These are phyloP conservation scores for Monosporascus ibericus DNA, from an alignment of 2,329 filamentous ascomycete species.

Conservation along the genomic window DNA sequence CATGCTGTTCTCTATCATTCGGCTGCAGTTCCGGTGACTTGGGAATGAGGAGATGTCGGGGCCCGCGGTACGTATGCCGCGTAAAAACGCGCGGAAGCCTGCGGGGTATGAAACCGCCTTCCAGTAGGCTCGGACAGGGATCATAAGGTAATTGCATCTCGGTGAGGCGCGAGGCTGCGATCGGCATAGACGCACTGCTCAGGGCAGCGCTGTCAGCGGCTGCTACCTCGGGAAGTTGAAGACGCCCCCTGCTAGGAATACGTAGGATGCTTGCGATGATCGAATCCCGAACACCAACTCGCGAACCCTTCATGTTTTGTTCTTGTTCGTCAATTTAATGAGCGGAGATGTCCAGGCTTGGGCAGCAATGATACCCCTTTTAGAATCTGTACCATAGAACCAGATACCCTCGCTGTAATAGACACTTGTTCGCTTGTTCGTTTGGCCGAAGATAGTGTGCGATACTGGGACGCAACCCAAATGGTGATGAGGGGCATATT, in stretches of 20 bases:
- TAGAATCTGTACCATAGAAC: background rate
- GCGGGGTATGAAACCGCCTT: background rate
- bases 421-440: background rate
- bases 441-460: background rate
- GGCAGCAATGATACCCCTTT: background rate
- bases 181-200: too few relatives aligned
- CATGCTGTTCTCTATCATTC: constrained; percentile 65
- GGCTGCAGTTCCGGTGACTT: constrained; percentile 48
- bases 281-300: background rate
- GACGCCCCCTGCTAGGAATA: background rate
- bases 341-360: background rate
- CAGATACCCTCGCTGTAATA: background rate
- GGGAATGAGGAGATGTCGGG: background rate
- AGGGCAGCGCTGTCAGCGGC: too few relatives aligned
- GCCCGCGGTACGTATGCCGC: too few relatives aligned
- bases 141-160: too few relatives aligned
- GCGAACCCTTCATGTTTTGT: background rate
- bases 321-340: background rate
- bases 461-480: background rate
- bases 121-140: too few relatives aligned
- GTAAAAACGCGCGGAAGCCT: too few relatives aligned
- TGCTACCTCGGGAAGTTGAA: too few relatives aligned
- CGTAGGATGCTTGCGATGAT: background rate
- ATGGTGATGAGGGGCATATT: background rate
- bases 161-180: too few relatives aligned